phyloP scores from a whole-genome alignment of 2,329 filamentous ascomycete species.

The Epichloe amarillans region DNA sequence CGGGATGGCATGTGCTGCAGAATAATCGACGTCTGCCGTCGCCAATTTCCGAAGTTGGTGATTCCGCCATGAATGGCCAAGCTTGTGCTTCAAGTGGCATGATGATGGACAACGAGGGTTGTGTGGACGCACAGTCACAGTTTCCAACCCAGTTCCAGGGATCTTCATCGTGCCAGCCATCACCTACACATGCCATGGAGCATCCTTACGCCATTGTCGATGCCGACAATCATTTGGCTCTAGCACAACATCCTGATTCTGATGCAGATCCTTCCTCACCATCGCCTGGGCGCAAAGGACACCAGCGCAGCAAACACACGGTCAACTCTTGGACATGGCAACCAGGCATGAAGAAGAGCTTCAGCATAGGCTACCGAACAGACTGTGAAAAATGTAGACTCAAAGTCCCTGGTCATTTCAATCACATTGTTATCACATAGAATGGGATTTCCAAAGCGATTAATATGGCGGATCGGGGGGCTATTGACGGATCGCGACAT shows the following conservation, averaged over 20 bases:
- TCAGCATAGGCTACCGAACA: conserved; percentile 65
- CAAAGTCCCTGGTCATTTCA: conserved; percentile 68
- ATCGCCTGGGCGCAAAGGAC: conserved; percentile 38
- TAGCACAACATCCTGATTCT: conserved; percentile 13
- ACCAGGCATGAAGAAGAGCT: conserved; percentile 53
- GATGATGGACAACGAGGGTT: conserved; percentile 11
- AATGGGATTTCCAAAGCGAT: conserved; percentile 7
- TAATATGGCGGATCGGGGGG: neutral
- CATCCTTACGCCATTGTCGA: conserved; percentile 27
- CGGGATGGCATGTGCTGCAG: conserved; percentile 39
- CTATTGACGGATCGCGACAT: neutral
- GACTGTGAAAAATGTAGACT: conserved; percentile 67
- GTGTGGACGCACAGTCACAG: neutral
- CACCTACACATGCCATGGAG: conserved; percentile 24
- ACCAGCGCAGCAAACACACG: conserved; percentile 45
- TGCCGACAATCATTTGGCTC: conserved; percentile 15
- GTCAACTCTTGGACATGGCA: conserved; percentile 48
- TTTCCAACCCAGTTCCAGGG: conserved; percentile 10
- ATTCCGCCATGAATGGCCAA: conserved; percentile 26
- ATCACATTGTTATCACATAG: conserved; percentile 60
- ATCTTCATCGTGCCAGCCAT: conserved; percentile 9
- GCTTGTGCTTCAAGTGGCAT: conserved; percentile 19
- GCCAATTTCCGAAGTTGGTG: conserved; percentile 45
- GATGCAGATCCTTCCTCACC: conserved; percentile 27
- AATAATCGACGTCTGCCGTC: conserved; percentile 43